Evolutionary conservation across 2,329 filamentous ascomycete species (phyloP), one percentile per base, ranked within the genome.

Genomic region (Fusarium marasasianum): DNA sequence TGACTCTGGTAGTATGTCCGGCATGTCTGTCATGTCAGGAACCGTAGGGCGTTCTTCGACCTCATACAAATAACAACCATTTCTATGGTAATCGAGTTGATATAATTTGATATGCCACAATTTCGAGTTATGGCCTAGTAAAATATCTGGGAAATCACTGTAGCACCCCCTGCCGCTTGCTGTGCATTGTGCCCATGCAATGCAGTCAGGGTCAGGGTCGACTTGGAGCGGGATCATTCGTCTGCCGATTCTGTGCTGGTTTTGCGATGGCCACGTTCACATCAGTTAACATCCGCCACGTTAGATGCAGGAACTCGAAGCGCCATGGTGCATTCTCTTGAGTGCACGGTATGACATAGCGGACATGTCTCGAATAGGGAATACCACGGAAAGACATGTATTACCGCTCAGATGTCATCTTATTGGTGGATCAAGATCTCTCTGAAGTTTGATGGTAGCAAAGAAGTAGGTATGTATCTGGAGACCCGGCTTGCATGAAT

Each of bases 231-330:
- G 64, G 51, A 66, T 74, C 50, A 74, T 76, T 71, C 63, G 68
- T 64, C 63, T 65, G 64, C 48, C 54, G 60, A 60, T 62, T 63
- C 44, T 57, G 47, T 62, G 62, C 66, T 58, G 56, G 45, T 62
- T 71, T 60, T 59, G 75, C 45, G 50, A 76, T 54, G 63, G 50
- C 51, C 44, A 66, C 33, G 43, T 64, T 72, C 57, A 77, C 50
- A 66, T 78, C 76, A 78, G 68, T 78, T 48, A 79, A 69, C 72
- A 70, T 64, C 66, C 73, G 77, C 77, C 77, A 78, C 77, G 77
- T 78, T 75, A 54, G 64, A 79, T 72, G 77, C 77, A 78, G 77
- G 76, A 79, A 78, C 77, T 78, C 55, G 62, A 73, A 56, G 72
- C 63, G 56, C 68, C 47, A 44, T 64, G 63, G 64, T 77, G 75